Evolutionary conservation across 106 monocot species (phyloP), one percentile per base, ranked within the genome.

Genomic region (Acorus calamus): DNA sequence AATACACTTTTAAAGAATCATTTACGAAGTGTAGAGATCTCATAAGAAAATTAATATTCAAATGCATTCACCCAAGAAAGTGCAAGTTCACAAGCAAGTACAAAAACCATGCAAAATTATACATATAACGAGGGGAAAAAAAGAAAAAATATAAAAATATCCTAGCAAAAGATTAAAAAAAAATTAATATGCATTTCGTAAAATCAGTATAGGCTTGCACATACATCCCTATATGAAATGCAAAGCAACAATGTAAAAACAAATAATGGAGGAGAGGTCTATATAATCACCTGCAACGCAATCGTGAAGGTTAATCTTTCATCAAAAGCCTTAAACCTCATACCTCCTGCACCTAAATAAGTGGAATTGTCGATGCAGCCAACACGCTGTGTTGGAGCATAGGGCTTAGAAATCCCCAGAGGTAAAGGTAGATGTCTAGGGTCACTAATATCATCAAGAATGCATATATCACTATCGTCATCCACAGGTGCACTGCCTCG

Each of bases 251-350:
- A 50, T 12, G 28, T 2, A 4, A 28, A 47, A 53, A 47, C 52
- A 10, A 7, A 60, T 4, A 42, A 70, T 60, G 5, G 46, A 52
- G 6, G 52, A 46, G 44, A 50, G 42, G 8, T 14, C 52, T 62
- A n/a, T 68, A 3, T 53, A 52, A 62, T 64, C 51, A 94, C 94
- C 86, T 94, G 86, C 55, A 94, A 79, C 55, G 86, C 89, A 64
- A 84, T 79, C 11, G 51, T 86, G 55, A 72, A 78, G 59, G 89
- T 86, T 58, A 81, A 64, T 65, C 79, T 83, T 55, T 86, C 89
- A 69, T 93, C 88, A 70, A 75, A 52, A 50, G 73, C 11, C 62
- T 74, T 79, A 53, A 59, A 47, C 59, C 74, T 61, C 62, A 74
- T 69, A n/a, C 63, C 62, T 65, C 66, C 71, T 53, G 65, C 58